A percentile compares a stretch with the other conserved stretches of the same genome.
Evolutionary conservation across 1,284 basidiomycete species (phyloP).

Genomic region (Malassezia cuniculi): DNA sequence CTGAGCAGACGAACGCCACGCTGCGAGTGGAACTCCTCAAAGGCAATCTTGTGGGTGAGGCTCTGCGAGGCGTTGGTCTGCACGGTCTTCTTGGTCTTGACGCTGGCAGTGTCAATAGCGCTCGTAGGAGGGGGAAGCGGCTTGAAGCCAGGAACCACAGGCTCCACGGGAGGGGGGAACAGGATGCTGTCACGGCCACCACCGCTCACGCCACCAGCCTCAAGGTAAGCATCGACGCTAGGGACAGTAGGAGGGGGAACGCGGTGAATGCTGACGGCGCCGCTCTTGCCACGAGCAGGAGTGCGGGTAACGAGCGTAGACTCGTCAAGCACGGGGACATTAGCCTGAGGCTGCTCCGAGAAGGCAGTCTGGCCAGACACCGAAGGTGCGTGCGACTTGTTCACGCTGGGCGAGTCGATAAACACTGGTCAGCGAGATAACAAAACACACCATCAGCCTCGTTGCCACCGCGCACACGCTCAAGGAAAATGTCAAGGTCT

Average conservation of each 20-base stretch:
- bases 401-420: conserved; percentile 4
- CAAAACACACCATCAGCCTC: conserved; percentile 35
- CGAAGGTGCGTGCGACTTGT: background rate
- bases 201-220: conserved; percentile 37
- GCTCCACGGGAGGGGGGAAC: conserved; percentile 40
- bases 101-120: conserved; percentile 21
- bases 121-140: conserved; percentile 22
- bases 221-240: conserved; percentile 34
- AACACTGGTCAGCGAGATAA: background rate
- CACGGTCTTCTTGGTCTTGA: conserved; percentile 32
- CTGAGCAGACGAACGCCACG: conserved; percentile 77
- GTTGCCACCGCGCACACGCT: conserved; percentile 28
- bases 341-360: conserved; percentile 11
- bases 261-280: conserved; percentile 40
- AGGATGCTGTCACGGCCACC: conserved; percentile 43
- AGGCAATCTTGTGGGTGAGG: conserved; percentile 40
- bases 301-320: conserved; percentile 39
- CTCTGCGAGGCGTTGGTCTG: conserved; percentile 19
- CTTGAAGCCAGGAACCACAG: conserved; percentile 27
- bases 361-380: background rate
- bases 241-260: conserved; percentile 30
- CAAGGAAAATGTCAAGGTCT: conserved; percentile 42
- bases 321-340: conserved; percentile 39
- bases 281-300: conserved; percentile 38
- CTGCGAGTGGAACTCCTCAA: conserved; percentile 44